Conservation (phyloP, 208 protist genomes). For the Leptomonas pyrrhocoris region DNA sequence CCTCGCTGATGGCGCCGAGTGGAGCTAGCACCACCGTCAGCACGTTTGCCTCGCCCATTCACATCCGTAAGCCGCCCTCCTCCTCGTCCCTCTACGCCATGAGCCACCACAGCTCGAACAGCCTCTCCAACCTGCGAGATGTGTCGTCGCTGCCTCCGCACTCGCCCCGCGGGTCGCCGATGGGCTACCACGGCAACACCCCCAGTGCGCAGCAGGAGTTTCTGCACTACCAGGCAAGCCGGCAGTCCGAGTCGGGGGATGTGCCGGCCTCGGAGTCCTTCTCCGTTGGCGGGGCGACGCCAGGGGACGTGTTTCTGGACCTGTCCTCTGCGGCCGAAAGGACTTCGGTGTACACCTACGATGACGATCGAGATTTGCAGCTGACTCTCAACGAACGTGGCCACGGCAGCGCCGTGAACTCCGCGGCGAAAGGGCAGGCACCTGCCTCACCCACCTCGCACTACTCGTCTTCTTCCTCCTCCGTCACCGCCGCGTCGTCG, state of each 20-base stretch:
- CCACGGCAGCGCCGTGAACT: too few species aligned
- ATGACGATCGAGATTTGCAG: background rate
- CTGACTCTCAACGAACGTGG: background rate
- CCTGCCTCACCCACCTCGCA: conserved; percentile 6
- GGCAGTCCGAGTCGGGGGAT: background rate
- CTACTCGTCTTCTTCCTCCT: background rate
- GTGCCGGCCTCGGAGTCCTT: conserved; percentile 21
- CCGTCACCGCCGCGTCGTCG: background rate
- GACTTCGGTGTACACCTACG: background rate
- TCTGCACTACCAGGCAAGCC: conserved; percentile 5
- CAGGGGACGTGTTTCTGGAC: conserved; percentile 18
- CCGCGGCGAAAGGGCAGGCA: background rate
- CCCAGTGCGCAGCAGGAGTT: conserved; percentile 14
- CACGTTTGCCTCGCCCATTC: background rate
- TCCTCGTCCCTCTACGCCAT: background rate
- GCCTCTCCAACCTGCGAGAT: background rate
- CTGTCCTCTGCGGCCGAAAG: conserved; percentile 10
- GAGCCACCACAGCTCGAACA: background rate
- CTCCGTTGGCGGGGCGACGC: conserved; percentile 7
- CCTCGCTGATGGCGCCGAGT: background rate
- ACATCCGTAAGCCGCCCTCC: background rate
- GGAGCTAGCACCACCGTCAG: background rate
- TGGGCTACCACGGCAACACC: background rate
- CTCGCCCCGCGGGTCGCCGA: conserved; percentile 9
- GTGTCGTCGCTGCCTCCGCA: conserved; percentile 4